Conservation (phyloP, 768 basidiomycete genomes). For the Porpolomopsis calyptriformis region DNA sequence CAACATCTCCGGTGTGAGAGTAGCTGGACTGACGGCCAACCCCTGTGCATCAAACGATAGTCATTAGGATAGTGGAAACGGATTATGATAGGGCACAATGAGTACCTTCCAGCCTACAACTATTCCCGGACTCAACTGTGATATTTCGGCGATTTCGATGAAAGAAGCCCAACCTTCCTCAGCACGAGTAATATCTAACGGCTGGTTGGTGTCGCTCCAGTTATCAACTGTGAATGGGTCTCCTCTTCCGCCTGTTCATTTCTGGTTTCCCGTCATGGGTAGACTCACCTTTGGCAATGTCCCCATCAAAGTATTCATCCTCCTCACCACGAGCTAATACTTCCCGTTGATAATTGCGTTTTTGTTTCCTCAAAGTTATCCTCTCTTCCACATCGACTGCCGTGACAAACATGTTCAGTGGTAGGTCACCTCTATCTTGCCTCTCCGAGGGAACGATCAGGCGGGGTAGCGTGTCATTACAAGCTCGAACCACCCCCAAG, state of each 20-base stretch:
- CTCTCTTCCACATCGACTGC: conserved; percentile 45
- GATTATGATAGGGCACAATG: background rate
- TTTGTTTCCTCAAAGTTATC: conserved; percentile 20
- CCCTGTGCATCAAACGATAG: conserved; percentile 27
- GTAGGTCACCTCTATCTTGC: conserved; percentile 36
- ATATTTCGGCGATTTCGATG: background rate
- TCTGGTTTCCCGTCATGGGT: background rate
- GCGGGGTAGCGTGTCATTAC: background rate
- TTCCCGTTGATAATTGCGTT: conserved; percentile 22
- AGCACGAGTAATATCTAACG: conserved; percentile 5
- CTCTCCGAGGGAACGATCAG: conserved; percentile 59
- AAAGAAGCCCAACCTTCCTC: background rate
- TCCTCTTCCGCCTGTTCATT: background rate
- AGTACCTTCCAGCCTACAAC: conserved; percentile 35
- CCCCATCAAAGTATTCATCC: background rate
- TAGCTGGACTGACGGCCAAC: conserved; percentile 47
- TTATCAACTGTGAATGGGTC: background rate
- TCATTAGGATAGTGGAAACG: background rate
- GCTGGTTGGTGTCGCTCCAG: background rate
- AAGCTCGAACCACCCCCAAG: background rate
- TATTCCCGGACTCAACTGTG: background rate
- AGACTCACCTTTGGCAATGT: background rate
- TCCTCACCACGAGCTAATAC: conserved; percentile 1
- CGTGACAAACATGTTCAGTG: conserved; percentile 58
- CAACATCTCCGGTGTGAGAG: conserved; percentile 49